Conservation (phyloP, 345 rosid species). For the Boechera divaricarpa region DNA sequence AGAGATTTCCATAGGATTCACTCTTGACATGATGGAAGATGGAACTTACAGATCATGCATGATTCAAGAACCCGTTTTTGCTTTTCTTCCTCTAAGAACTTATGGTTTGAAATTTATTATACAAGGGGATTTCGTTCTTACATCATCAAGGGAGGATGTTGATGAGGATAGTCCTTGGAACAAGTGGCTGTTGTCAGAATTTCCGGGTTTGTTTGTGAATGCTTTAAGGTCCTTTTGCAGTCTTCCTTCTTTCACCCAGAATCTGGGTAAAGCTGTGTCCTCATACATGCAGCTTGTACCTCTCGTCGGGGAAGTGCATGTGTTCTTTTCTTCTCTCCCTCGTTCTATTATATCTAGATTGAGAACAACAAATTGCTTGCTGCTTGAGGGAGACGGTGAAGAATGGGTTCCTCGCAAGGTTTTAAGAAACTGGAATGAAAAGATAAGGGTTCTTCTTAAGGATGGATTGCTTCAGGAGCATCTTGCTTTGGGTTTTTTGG, state of each 20-base stretch:
- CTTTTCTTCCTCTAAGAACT: constrained; percentile 93
- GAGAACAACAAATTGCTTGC: constrained; percentile 72
- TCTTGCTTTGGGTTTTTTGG: constrained; percentile 84
- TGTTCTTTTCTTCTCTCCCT: constrained; percentile 84
- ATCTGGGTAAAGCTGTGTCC: constrained; percentile 81
- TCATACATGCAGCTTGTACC: constrained; percentile 91
- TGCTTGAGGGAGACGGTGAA: constrained; percentile 73
- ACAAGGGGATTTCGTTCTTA: constrained; percentile 95
- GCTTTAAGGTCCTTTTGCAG: constrained; percentile 73
- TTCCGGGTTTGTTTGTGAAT: constrained; percentile 76
- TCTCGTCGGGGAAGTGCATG: constrained; percentile 90
- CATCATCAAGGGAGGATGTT: constrained; percentile 98
- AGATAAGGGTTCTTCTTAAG: constrained; percentile 61
- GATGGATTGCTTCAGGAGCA: constrained; percentile 69
- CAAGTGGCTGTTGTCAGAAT: constrained; percentile 82
- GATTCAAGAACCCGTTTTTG: constrained; percentile 82
- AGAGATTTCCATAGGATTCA: constrained; percentile 83
- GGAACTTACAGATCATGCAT: constrained; percentile 66
- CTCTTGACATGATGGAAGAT: constrained; percentile 66
- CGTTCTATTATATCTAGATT: constrained; percentile 65
- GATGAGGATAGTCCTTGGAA: constrained; percentile 95
- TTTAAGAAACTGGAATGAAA: constrained; percentile 83
- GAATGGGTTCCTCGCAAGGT: constrained; percentile 92
- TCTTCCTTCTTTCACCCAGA: constrained; percentile 80
- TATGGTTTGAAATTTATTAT: constrained; percentile 94